phyloP scores from a whole-genome alignment of 1,284 basidiomycete species.

The Cryptococcus neoformans region DNA sequence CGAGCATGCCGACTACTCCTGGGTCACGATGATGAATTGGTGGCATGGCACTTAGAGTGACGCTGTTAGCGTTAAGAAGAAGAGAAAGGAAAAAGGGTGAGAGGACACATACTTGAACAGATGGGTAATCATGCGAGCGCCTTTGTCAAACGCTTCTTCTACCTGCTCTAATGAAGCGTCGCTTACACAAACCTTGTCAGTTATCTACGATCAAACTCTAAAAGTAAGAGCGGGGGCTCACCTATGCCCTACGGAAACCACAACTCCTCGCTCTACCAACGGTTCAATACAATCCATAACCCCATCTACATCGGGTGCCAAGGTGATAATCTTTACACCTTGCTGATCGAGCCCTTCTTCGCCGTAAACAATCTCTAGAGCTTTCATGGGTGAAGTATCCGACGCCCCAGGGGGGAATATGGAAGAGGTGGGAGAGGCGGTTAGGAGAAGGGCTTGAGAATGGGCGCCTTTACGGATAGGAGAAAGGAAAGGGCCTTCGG shows the following conservation, averaged over 20 bases:
- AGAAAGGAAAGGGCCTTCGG: slow-evolving; percentile 78
- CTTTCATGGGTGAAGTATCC: slow-evolving; percentile 13
- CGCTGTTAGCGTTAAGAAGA: neutral
- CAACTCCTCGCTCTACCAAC: slow-evolving; percentile 64
- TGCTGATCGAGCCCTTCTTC: slow-evolving; percentile 49
- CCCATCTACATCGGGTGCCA: slow-evolving; percentile 80
- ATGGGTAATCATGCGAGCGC: slow-evolving; percentile 80
- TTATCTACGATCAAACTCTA: neutral
- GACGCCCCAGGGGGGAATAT: neutral
- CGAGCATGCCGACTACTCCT: slow-evolving; percentile 76
- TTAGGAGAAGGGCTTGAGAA: slow-evolving; percentile 61
- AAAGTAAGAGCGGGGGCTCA: slow-evolving; percentile 46
- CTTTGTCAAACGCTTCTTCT: slow-evolving; percentile 31
- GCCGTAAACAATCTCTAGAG: slow-evolving; percentile 74
- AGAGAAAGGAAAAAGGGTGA: neutral
- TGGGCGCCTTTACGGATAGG: slow-evolving; percentile 73
- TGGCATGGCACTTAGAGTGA: slow-evolving; percentile 28
- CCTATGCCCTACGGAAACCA: slow-evolving; percentile 85
- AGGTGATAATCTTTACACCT: slow-evolving; percentile 77
- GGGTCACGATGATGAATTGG: slow-evolving; percentile 45
- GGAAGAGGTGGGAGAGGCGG: slow-evolving; percentile 48
- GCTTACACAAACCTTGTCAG: slow-evolving; percentile 2
- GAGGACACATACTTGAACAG: slow-evolving; percentile 67
- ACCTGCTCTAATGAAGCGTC: slow-evolving; percentile 40
- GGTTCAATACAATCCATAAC: slow-evolving; percentile 66